Base-by-base conservation (phyloP, 495 filamentous ascomycete genomes). In the Bacidia gigantensis region DNA sequence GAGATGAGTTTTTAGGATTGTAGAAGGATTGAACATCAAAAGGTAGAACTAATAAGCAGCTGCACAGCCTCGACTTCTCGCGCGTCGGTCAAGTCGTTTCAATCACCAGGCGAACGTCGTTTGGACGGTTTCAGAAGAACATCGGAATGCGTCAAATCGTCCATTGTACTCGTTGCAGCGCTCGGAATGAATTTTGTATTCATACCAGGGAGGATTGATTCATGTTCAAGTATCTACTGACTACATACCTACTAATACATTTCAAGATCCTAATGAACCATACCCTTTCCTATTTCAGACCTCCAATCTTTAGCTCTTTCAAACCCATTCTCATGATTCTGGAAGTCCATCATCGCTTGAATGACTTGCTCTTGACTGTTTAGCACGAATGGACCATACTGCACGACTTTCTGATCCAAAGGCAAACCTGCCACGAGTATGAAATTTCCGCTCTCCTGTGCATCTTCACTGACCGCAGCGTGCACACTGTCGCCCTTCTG, bases 301-400 rank as follows among this genome's bases (percentile, higher is more conserved):
- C 78, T 66, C 92, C 92, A 98, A 3, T 74, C 76, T 53, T 79
- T 75, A 14, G 85, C 84, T 53, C 83, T 73, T 72, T 98, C 90
- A 63, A 98, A 98, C 14, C 90, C 90, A 67, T 96, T 96, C 22
- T 78, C 76, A 52, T 81, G 73, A 44, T 73, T 82, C 70, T 88
- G 86, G 60, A 83, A 98, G 67, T 98, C 90, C 47, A 80, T 67
- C 76, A 98, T 81, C 2, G 92, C 87, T 70, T 96, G 79, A 57
- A 88, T 84, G 38, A 98, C 87, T 63, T 92, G 80, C 58, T 95
- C 87, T 60, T 87, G 73, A 11, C 75, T 77, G 32, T 73, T 95
- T 54, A 95, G 61, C 12, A 98, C 92, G 64, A 98, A 98, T 1
- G 90, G 90, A 0, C 90, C 90, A 64, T 98, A 95, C 75, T 98